Evolutionary conservation across 2,329 filamentous ascomycete species (phyloP), one percentile per base, ranked within the genome.

Genomic region (Dactylonectria estremocensis): DNA sequence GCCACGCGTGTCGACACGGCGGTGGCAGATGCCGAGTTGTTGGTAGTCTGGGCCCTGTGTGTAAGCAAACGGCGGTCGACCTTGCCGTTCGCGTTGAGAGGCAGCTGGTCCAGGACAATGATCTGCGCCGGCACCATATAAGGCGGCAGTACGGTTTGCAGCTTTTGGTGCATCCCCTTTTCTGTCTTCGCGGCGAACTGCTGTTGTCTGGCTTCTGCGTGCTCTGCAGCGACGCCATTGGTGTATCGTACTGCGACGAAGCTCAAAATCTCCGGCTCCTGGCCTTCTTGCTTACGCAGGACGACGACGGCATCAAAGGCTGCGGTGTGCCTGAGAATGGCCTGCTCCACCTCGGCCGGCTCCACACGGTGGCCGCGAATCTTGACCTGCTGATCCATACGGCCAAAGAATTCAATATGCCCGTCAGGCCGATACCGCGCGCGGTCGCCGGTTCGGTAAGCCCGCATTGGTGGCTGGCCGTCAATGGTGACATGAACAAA

Each of bases 51-150:
- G 37, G 6, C 13, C 8, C 55, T n/a, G 13, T 24, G 46, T 10
- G 28, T 50, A 6, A 50, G 46, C 5, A 24, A 13, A 14, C 64
- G 64, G 0, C 75, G 63, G 28, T 78, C 74, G 0, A 76, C 67
- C 52, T 78, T 77, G 22, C 74, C 73, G 16, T 72, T 78, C 1
- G 63, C 49, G 22, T 76, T 76, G 40, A 77, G 50, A 13, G 77
- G 77, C 60, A 79, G 69, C 6, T 71, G 40, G 1, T 75, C 72
- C n/a, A 78, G 16, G 0, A 75, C 59, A 0, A 61, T 53, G 6
- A 79, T 72, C 5, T 18, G 52, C 0, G 63, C 37, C 0, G 76
- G 77, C 11, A 79, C 45, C 76, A 79, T 78, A 52, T 78, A 77
- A 0, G 70, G 40, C 3, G 76, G 75, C 3, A 78, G 31, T 0